Evolutionary conservation across 805 yeast species (phyloP).

Genomic region (Pichia cephalocereana): DNA sequence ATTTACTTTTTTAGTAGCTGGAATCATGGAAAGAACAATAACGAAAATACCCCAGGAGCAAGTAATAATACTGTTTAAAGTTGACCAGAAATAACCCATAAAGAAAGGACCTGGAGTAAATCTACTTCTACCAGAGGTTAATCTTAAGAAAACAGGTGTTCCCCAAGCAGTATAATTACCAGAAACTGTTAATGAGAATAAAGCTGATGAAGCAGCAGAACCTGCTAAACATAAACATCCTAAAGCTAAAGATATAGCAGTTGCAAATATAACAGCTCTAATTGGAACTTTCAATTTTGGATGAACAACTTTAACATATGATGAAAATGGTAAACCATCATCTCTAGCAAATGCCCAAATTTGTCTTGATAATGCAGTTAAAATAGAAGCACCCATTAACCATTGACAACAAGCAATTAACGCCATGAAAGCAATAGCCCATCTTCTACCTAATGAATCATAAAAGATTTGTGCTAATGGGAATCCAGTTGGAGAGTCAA

Average conservation of each 20-base stretch:
- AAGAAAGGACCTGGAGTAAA: slow-evolving; percentile 62
- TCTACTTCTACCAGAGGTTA: slow-evolving; percentile 39
- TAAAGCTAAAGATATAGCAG: slow-evolving; percentile 37
- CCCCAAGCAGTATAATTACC: slow-evolving; percentile 60
- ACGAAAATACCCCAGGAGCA: slow-evolving; percentile 42
- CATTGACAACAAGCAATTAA: slow-evolving; percentile 52
- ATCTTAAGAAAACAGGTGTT: slow-evolving; percentile 45
- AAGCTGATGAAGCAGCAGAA: slow-evolving; percentile 54
- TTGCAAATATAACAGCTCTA: slow-evolving; percentile 51
- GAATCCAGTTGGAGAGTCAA: slow-evolving; percentile 41
- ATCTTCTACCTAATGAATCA: slow-evolving; percentile 52
- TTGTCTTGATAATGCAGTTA: slow-evolving; percentile 61
- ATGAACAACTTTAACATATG: slow-evolving; percentile 48
- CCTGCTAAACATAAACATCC: slow-evolving; percentile 55
- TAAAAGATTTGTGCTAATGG: slow-evolving; percentile 58
- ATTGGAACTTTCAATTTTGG: slow-evolving; percentile 51
- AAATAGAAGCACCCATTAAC: slow-evolving; percentile 55
- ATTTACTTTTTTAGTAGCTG: slow-evolving; percentile 33
- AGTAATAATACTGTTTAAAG: slow-evolving; percentile 36
- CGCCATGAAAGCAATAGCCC: slow-evolving; percentile 59
- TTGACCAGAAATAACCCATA: slow-evolving; percentile 42
- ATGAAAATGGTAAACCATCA: slow-evolving; percentile 59
- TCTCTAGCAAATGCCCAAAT: slow-evolving; percentile 73
- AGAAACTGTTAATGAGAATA: slow-evolving; percentile 54
- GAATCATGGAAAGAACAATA: slow-evolving; percentile 55